Percentiles rank a stretch among this genome's conserved stretches.
Evolutionary conservation across 2,329 filamentous ascomycete species (phyloP).

Genomic region (Colletotrichum endophyticum): DNA sequence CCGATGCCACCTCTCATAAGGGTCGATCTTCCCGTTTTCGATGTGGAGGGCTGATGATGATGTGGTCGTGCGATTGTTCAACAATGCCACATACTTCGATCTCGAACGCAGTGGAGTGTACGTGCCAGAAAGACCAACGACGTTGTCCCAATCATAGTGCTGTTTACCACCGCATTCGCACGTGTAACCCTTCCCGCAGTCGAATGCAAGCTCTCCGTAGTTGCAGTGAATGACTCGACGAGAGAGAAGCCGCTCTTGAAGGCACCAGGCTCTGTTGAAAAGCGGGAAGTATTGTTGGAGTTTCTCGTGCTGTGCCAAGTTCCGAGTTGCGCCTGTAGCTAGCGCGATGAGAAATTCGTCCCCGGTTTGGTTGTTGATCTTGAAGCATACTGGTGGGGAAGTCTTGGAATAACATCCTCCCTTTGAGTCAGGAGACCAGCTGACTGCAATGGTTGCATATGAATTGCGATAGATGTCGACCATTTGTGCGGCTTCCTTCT

Average conservation of each 20-base stretch:
- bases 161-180: neutral
- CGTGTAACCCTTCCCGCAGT: neutral
- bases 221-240: slow-evolving; percentile 1
- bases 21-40: neutral
- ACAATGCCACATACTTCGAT: neutral
- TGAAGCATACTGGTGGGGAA: neutral
- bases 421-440: neutral
- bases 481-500: neutral
- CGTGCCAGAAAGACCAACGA: neutral
- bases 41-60: neutral
- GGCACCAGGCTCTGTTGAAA: neutral
- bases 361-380: accelerated
- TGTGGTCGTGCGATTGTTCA: neutral
- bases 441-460: neutral
- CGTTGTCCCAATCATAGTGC: neutral
- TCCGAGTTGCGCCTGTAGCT: neutral
- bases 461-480: neutral
- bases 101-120: neutral
- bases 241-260: slow-evolving; percentile 1
- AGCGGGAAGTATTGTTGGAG: neutral
- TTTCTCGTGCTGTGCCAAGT: neutral
- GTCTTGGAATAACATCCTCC: neutral
- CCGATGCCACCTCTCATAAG: neutral
- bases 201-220: neutral
- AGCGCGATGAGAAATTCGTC: neutral